Conservation (phyloP, 2,329 filamentous ascomycete species). For the Amesomyces nigricolor region DNA sequence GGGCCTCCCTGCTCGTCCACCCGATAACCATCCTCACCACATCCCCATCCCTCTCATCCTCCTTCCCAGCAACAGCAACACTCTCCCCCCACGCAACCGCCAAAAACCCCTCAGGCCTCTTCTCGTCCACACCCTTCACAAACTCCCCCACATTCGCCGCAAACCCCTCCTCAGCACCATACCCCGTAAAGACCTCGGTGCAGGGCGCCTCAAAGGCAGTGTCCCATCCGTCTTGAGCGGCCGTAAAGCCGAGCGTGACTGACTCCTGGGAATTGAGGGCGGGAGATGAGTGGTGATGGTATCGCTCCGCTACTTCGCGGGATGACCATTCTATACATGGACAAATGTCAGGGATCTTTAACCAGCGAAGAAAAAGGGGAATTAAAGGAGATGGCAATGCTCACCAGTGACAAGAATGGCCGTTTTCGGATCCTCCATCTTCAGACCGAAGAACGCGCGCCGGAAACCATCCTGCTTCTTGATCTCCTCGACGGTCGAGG, state of each 20-base stretch:
- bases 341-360: neutral
- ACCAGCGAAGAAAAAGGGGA: neutral
- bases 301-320: neutral
- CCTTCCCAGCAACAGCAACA: conserved; percentile 1
- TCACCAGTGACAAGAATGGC: conserved; percentile 15
- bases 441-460: conserved; percentile 14
- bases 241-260: neutral
- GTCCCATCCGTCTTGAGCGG: neutral
- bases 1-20: conserved; percentile 25
- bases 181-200: conserved; percentile 27
- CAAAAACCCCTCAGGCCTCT: conserved; percentile 12
- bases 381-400: neutral
- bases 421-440: conserved; percentile 17
- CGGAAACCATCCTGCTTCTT: conserved; percentile 13
- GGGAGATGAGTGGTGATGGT: neutral
- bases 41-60: conserved; percentile 8
- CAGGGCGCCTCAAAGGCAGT: conserved; percentile 14
- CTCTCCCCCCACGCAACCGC: conserved; percentile 7
- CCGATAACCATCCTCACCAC: conserved; percentile 24
- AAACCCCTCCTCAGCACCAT: conserved; percentile 22
- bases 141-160: conserved; percentile 19
- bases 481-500: conserved; percentile 1
- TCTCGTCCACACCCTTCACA: conserved; percentile 9
- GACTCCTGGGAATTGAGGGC: neutral
- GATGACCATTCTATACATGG: conserved; percentile 14